Base-by-base conservation (phyloP, 306 rosid species). In the Senna siamea region DNA sequence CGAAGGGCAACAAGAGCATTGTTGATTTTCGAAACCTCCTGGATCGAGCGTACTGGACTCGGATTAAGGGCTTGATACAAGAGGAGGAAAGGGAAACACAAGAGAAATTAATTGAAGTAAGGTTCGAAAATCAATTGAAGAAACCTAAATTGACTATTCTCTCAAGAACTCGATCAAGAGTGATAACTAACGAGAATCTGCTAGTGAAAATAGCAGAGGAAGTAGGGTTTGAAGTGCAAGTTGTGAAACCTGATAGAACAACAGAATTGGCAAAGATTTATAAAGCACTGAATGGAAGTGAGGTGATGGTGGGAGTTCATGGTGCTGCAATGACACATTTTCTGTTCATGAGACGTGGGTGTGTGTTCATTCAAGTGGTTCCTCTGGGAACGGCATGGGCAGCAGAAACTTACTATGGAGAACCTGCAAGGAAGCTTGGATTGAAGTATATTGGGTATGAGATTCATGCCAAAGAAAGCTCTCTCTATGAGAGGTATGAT, bases 281-380 rank as follows among this genome's bases (percentile, higher is more conserved):
- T 57, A 67, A 87, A 30, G 81, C 54, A 18, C 87, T 95, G 0
- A 92, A 92, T 81, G 80, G 72, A 34, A 92, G 97, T 74, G 96
- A 95, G 81, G 93, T 83, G 5, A 86, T 95, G 98, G 57, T 95
- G 60, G 99, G 99, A 6, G 98, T 90, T 10, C 99, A 95, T 78
- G 99, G 99, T 7, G 99, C 99, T 6, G 99, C 99, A 15, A 87
- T 95, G 99, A 95, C 99, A 2, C 99, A 95, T 72, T 90, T 85
- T 44, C 28, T 95, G 37, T 95, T 95, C 75, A 55, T 95, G 92
- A 92, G 76, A 67, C 97, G 98, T 14, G 77, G 82, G 2, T 81
- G 80, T 20, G 86, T 91, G 73, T 90, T 92, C 51, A 92, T 95
- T 72, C 99, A 95, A 85, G 90, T 92, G 26, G 55, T 95, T 69